Evolutionary conservation across 768 basidiomycete genomes (phyloP).

Genomic region (Ramaria rubella): DNA sequence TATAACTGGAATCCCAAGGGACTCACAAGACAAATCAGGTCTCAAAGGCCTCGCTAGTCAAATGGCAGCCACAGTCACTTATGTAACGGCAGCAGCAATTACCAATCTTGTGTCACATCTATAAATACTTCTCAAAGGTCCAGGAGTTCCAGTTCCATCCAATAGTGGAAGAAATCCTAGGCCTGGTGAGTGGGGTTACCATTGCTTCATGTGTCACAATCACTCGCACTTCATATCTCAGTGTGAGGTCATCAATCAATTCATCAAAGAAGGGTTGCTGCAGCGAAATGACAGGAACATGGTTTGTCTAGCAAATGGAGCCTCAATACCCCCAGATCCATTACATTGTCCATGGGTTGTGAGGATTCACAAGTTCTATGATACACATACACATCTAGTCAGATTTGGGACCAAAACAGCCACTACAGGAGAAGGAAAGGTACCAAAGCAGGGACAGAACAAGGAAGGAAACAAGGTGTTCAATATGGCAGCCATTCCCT

Average conservation of each 20-base stretch:
- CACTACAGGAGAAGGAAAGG: too few species aligned
- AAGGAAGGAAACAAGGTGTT: too few species aligned
- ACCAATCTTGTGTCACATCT: too few species aligned
- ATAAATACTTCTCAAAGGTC: background rate
- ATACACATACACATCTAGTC: too few species aligned
- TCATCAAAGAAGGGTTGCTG: background rate
- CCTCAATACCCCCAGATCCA: background rate
- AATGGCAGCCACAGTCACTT: background rate
- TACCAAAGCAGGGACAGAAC: too few species aligned
- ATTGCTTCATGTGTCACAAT: too few species aligned
- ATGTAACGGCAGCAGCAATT: background rate
- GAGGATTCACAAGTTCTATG: background rate
- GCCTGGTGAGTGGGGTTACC: background rate
- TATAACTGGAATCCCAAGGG: too few species aligned
- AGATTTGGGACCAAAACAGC: too few species aligned
- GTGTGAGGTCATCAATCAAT: background rate
- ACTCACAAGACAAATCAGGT: too few species aligned
- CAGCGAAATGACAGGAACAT: background rate
- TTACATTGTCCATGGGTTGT: background rate
- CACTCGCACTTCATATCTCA: background rate
- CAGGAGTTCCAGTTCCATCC: background rate
- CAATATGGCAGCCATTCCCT: too few species aligned
- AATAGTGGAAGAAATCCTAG: background rate
- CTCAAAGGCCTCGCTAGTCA: too few species aligned
- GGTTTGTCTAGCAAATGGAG: background rate